Evolutionary conservation across 2,329 filamentous ascomycete species (phyloP).

Genomic region (Cladosporium sp.): DNA sequence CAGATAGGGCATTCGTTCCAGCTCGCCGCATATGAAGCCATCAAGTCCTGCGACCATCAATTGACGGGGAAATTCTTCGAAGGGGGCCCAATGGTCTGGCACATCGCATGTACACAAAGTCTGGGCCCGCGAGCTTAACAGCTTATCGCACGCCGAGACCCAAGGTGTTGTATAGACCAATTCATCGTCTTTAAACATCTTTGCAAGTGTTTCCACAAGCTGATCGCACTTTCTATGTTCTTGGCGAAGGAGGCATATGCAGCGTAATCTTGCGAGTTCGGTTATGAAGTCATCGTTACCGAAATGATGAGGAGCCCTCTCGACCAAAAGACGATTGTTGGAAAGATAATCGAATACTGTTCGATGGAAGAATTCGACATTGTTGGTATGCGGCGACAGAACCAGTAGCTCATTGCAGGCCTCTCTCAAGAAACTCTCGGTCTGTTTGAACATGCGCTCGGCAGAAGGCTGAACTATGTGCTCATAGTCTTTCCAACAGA

Average conservation of each 20-base stretch:
- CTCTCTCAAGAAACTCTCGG: background rate
- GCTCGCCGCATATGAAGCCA: background rate
- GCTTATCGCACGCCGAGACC: background rate
- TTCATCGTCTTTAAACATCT: background rate
- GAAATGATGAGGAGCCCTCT: background rate
- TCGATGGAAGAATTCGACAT: background rate
- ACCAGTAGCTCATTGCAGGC: conserved; percentile 1
- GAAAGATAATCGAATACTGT: background rate
- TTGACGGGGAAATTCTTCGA: background rate
- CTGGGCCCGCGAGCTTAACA: background rate
- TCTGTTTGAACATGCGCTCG: background rate
- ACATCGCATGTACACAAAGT: background rate
- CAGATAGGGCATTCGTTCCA: background rate
- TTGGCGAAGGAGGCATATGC: background rate
- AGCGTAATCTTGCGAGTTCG: background rate
- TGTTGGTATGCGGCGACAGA: background rate
- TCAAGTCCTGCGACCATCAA: background rate
- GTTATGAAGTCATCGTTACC: background rate
- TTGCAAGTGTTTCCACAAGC: background rate
- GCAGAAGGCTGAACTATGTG: background rate
- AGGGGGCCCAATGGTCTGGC: too few species aligned
- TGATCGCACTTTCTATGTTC: fast-evolving
- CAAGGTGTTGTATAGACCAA: background rate
- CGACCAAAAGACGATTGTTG: background rate
- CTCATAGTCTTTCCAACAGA: background rate